Evolutionary conservation across 2,329 filamentous ascomycete species (phyloP), one percentile per base, ranked within the genome.

Genomic region (Sporothrix euskadiensis): DNA sequence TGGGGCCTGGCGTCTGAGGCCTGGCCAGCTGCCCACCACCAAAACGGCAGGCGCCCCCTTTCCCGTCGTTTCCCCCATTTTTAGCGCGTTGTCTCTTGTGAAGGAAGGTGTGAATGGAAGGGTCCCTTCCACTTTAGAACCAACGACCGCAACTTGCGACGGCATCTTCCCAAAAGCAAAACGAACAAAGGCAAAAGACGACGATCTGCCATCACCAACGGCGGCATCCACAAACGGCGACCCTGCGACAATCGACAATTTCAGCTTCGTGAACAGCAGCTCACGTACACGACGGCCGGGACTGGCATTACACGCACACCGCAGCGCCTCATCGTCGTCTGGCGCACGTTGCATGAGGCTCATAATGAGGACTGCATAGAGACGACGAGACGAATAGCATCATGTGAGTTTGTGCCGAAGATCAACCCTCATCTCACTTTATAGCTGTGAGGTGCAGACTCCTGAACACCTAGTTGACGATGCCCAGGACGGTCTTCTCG

Each of bases 401-500:
- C 39, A 75, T 75, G 74, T 75, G 54, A 44, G 71, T 32, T 32
- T 30, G 16, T 9, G 16, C n/a, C 12, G 30, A 9, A 9, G 39
- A 59, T 19, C 19, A 35, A 3, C 32, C 10, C 4, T 26, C 49
- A 12, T 3, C n/a, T 14, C 10, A 4, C 6, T 26, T 39, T 10
- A 6, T 4, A 56, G 9, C n/a, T 52, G 26, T 22, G 22, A 19
- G 9, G 1, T 19, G 8, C 44, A 5, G 7, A 1, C 3, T 16
- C 14, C 1, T 52, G 14, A 1, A 9, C 44, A n/a, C 8, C 41
- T 6, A 8, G 30, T 14, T 49, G 19, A 66, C 65, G 35, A 32
- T 5, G 8, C 10, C n/a, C 78, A 98, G 94, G 96, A 93, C 94
- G 77, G 92, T 99, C 82, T 96, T 97, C 83, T 91, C 94, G 74